Evolutionary conservation across 345 rosid species (phyloP), one percentile per base, ranked within the genome.

Genomic region (Nasturtium officinale): DNA sequence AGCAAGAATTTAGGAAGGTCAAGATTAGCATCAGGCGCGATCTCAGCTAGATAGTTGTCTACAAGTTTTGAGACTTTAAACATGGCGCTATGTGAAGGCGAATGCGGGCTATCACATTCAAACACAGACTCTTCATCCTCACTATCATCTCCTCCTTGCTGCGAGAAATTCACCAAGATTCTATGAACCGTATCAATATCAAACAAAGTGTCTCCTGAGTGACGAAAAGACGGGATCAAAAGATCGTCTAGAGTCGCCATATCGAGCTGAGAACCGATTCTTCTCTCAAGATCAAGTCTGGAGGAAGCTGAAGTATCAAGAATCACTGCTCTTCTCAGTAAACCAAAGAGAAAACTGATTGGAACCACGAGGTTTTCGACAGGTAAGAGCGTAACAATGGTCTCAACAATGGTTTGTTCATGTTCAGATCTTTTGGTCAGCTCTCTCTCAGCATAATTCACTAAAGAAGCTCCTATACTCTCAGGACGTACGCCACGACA

Each of bases 401-500:
- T 88, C 83, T 91, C 98, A 25, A 91, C 91, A 62, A 94, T 93
- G 21, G 76, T 69, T 67, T 82, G 80, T 82, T 91, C 97, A 8
- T 85, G 92, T n/a, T 79, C 61, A n/a, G 94, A 82, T 72, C 86
- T 90, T 82, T 87, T 94, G n/a, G 95, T 89, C 75, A 94, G 77
- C 82, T 88, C 93, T 83, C 79, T 88, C 78, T 94, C 92, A 0
- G 98, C 98, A 56, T 91, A 91, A 74, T 83, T 89, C 57, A 91
- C 80, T 63, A 94, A 85, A 9, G 96, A 94, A 38, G 90, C 88
- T 30, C 96, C 98, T 10, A 91, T 89, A 74, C 98, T 94, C 86
- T 94, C 98, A 2, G 98, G 86, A 38, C 96, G 96, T 1, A 94
- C 95, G 65, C 98, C 98, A 3, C 93, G 97, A 38, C 91, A 94